Conservation (phyloP, 352 stramenopile species). For the Phytopythium cucurbitacearum region DNA sequence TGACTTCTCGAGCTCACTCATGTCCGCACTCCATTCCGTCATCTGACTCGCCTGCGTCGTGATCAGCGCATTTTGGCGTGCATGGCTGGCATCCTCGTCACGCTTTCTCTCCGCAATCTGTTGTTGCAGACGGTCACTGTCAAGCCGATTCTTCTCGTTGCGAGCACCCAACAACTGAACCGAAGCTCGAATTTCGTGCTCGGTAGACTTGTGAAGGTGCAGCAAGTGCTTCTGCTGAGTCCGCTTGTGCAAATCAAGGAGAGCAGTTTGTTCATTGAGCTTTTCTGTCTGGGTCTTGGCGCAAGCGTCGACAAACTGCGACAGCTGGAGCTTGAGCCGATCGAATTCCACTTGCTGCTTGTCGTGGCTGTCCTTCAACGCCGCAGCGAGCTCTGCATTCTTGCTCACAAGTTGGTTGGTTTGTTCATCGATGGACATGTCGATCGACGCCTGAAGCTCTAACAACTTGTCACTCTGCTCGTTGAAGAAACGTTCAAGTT, state of each 20-base stretch:
- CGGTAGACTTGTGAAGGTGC: slow-evolving; percentile 23
- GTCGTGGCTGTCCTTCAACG: slow-evolving; percentile 26
- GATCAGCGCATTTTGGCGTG: slow-evolving; percentile 21
- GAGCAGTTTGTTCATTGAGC: slow-evolving; percentile 36
- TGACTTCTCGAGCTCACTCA: slow-evolving; percentile 7
- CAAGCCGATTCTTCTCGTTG: slow-evolving; percentile 25
- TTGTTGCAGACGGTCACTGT: slow-evolving; percentile 18
- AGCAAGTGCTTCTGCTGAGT: slow-evolving; percentile 36
- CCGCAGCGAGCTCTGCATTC: slow-evolving; percentile 21
- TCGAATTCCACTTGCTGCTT: slow-evolving; percentile 40
- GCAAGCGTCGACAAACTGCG: slow-evolving; percentile 40
- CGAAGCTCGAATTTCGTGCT: slow-evolving; percentile 31
- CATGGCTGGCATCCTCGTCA: slow-evolving; percentile 13
- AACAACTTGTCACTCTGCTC: slow-evolving; percentile 44
- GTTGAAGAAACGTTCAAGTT: slow-evolving; percentile 30
- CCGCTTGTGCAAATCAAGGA: slow-evolving; percentile 30
- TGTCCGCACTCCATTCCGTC: slow-evolving; percentile 12
- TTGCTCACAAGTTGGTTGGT: slow-evolving; percentile 31
- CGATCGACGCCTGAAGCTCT: slow-evolving; percentile 38
- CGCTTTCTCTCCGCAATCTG: slow-evolving; percentile 19
- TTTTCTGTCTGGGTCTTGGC: slow-evolving; percentile 32
- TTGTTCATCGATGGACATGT: slow-evolving; percentile 43
- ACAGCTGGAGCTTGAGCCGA: slow-evolving; percentile 36
- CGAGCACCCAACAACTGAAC: slow-evolving; percentile 25
- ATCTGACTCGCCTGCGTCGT: slow-evolving; percentile 16